A percentile compares a stretch with the other conserved stretches of the same genome.
phyloP scores from a whole-genome alignment of 2,329 filamentous ascomycete species.

The Cadophora luteo-olivacea region DNA sequence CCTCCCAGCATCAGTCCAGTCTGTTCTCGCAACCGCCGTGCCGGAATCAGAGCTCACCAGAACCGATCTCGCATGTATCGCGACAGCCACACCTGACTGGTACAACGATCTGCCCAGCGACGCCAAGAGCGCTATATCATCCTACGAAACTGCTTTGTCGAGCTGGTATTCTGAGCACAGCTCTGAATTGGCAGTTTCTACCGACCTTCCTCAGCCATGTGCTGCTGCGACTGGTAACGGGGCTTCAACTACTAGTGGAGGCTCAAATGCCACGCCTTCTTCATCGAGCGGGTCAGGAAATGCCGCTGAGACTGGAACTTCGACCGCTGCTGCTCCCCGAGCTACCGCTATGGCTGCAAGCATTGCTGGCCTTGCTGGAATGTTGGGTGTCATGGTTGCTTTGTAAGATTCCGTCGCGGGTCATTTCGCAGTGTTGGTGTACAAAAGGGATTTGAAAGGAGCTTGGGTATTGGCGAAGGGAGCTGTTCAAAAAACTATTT shows the following conservation, averaged over 20 bases:
- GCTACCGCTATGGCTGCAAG: slow-evolving; percentile 20
- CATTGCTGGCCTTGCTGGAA: slow-evolving; percentile 22
- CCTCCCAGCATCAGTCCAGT: slow-evolving; percentile 25
- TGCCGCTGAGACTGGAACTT: slow-evolving; percentile 9
- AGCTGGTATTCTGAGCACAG: slow-evolving; percentile 26
- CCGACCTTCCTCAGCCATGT: background rate
- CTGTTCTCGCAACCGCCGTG: slow-evolving; percentile 29
- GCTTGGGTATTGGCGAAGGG: background rate
- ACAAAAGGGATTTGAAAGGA: background rate
- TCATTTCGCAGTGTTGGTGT: background rate
- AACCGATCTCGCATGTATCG: slow-evolving; percentile 17
- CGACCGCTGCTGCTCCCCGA: slow-evolving; percentile 18
- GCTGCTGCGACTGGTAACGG: slow-evolving; percentile 1
- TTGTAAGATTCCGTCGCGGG: background rate
- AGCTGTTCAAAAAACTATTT: background rate
- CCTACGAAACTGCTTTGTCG: slow-evolving; percentile 25
- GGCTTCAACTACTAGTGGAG: background rate
- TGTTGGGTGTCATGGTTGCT: slow-evolving; percentile 21
- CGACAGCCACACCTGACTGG: slow-evolving; percentile 24
- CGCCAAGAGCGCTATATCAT: slow-evolving; percentile 28
- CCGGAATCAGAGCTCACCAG: slow-evolving; percentile 12
- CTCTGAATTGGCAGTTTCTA: background rate
- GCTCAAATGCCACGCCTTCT: background rate
- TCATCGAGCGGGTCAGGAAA: slow-evolving; percentile 10
- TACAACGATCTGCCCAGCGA: slow-evolving; percentile 25